phyloP scores from a whole-genome alignment of 805 yeast genomes.

The Ogataea methanolica region DNA sequence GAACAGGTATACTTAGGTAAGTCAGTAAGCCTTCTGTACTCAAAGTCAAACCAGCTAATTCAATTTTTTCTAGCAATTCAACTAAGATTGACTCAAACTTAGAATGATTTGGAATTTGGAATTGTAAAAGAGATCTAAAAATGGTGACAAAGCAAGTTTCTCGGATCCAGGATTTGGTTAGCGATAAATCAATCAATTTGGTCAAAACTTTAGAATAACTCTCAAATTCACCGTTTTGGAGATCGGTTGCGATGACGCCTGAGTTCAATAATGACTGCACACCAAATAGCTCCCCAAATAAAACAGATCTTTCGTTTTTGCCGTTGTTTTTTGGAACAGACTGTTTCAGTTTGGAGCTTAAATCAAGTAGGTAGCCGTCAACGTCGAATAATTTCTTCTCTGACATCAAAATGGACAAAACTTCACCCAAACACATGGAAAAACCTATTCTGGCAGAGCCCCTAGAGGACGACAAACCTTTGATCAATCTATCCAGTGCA shows the following conservation, averaged over 20 bases:
- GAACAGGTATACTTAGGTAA: slow-evolving; percentile 48
- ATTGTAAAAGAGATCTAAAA: slow-evolving; percentile 41
- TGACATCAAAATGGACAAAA: slow-evolving; percentile 33
- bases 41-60: slow-evolving; percentile 50
- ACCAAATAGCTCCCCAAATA: slow-evolving; percentile 85
- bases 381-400: slow-evolving; percentile 33
- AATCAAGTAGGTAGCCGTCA: slow-evolving; percentile 32
- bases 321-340: slow-evolving; percentile 54
- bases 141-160: slow-evolving; percentile 77
- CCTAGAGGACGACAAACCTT: slow-evolving; percentile 77
- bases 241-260: slow-evolving; percentile 29
- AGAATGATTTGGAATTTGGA: slow-evolving; percentile 17
- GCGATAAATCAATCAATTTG: slow-evolving; percentile 52
- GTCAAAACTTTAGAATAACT: slow-evolving; percentile 40
- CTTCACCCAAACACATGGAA: slow-evolving; percentile 80
- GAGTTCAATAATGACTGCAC: slow-evolving; percentile 68
- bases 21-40: slow-evolving; percentile 81
- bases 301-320: slow-evolving; percentile 70
- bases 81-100: slow-evolving; percentile 12
- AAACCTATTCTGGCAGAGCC: slow-evolving; percentile 85
- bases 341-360: slow-evolving; percentile 33
- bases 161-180: slow-evolving; percentile 75
- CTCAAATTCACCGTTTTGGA: slow-evolving; percentile 17
- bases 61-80: slow-evolving; percentile 36
- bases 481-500: slow-evolving; percentile 71